Conservation (phyloP, 2,329 filamentous ascomycete species). For the Purpureocillium takamizusanense region DNA sequence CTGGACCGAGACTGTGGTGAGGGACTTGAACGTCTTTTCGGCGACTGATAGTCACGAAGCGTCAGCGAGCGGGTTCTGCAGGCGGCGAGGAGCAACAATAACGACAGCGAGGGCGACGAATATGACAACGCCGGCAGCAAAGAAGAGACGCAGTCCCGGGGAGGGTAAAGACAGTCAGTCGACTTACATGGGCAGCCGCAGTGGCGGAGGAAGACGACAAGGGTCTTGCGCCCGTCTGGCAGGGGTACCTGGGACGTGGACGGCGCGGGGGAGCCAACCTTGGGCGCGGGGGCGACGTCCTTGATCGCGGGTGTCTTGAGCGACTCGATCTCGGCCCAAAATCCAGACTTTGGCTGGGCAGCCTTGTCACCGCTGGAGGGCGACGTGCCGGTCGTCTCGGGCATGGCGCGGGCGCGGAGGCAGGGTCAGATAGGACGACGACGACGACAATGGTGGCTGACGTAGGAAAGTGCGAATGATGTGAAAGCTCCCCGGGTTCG, state of each 20-base stretch:
- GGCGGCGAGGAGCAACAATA: too few species aligned
- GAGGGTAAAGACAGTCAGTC: too few species aligned
- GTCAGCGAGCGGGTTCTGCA: conserved; percentile 4
- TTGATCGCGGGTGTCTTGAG: conserved; percentile 30
- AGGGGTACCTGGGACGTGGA: conserved; percentile 40
- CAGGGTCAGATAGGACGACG: too few species aligned
- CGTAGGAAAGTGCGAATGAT: too few species aligned
- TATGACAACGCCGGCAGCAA: too few species aligned
- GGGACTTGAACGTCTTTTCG: conserved; percentile 52
- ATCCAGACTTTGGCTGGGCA: conserved; percentile 7
- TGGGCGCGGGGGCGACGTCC: conserved; percentile 36
- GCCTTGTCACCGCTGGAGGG: conserved; percentile 1
- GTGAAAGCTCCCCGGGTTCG: too few species aligned
- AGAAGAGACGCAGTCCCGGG: too few species aligned
- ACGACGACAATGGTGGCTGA: too few species aligned
- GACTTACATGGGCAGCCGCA: conserved; percentile 64
- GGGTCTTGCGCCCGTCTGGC: conserved; percentile 44
- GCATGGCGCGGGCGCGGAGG: conserved; percentile 2
- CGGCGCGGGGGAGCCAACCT: conserved; percentile 47
- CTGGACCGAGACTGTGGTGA: conserved; percentile 41
- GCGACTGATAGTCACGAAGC: conserved; percentile 43
- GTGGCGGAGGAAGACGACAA: conserved; percentile 62
- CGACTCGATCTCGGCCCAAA: conserved; percentile 30
- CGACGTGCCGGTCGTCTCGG: neutral
- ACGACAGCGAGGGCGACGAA: too few species aligned